Evolutionary conservation across 176 grass and related monocot genomes (phyloP), one percentile per base, ranked within the genome.

Genomic region (Microstegium vimineum): DNA sequence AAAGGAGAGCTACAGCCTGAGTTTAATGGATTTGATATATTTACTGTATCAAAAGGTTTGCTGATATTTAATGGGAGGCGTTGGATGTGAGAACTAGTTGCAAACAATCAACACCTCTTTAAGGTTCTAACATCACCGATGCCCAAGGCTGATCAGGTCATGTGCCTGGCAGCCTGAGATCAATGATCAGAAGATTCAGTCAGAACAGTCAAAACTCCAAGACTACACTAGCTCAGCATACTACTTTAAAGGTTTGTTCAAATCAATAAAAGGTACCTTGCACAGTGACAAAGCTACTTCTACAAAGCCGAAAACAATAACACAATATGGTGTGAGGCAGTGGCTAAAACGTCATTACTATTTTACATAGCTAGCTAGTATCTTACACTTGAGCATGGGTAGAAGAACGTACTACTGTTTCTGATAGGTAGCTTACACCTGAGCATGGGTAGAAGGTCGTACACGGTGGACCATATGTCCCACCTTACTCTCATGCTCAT

Each of bases 121-220:
- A 74, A 45, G 47, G 43, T 72, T 69, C 67, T 36, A 81, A 20
- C 13, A 4, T 49, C 87, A 81, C 72, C 38, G 77, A 37, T 77
- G 73, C 56, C 42, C 34, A 45, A n/a, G 43, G 22, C 30, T 85
- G 66, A 73, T 76, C 60, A 51, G 16, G 73, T 28, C 77, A 66
- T 82, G n/a, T 47, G 66, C 82, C 36, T 59, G 45, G 5, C 67
- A n/a, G 36, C 42, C 59, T 67, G 73, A 46, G 66, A 90, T 78
- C 73, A 71, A 77, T 73, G 78, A n/a, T 31, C 78, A 82, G 16
- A 74, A 86, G 78, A 90, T 90, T 82, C 72, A 73, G 28, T 11
- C 78, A 78, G 45, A 71, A 22, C 54, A 26, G 59, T 82, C 45
- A 82, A 86, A 81, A 56, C 63, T 56, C 35, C 22, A 37, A 63